Conservation (phyloP, 371 early-diverging fungal species). For the Saksenaea oblongispora region DNA sequence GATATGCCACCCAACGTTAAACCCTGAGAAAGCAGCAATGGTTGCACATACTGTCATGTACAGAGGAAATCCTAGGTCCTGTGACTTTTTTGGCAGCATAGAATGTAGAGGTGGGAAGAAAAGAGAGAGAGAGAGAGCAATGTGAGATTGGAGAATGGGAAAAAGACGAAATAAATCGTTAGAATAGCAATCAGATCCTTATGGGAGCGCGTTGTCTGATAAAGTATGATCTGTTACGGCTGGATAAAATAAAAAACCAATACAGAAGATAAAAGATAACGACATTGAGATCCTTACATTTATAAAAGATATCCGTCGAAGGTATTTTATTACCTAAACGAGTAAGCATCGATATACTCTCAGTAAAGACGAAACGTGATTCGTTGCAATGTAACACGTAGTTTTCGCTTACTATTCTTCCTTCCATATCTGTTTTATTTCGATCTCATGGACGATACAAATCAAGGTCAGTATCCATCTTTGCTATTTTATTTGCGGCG, state of each 20-base stretch:
- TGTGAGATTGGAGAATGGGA: background rate
- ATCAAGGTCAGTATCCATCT: background rate
- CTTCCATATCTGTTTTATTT: background rate
- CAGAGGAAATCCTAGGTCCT: slow-evolving; percentile 36
- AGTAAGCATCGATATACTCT: background rate
- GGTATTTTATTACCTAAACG: background rate
- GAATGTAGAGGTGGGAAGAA: background rate
- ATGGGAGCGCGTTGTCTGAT: too few relatives aligned
- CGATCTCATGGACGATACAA: background rate
- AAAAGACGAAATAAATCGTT: background rate
- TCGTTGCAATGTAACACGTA: background rate
- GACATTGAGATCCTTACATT: background rate
- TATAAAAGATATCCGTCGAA: background rate
- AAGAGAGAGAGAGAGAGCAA: background rate
- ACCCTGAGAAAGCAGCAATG: slow-evolving; percentile 45
- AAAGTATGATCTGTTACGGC: too few relatives aligned
- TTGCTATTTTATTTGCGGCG: background rate
- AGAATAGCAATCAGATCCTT: too few relatives aligned
- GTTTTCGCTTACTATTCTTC: background rate
- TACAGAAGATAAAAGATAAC: background rate
- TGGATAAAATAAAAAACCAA: background rate
- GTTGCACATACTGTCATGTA: slow-evolving; percentile 41
- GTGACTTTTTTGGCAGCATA: slow-evolving; percentile 15
- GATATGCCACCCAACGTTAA: slow-evolving; percentile 50
- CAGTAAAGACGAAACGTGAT: background rate